A percentile compares a stretch with the other conserved stretches of the same genome.
These are phyloP conservation scores for Bertia moriformis DNA, from an alignment of 2,329 filamentous ascomycete species.

Conservation along the genomic window DNA sequence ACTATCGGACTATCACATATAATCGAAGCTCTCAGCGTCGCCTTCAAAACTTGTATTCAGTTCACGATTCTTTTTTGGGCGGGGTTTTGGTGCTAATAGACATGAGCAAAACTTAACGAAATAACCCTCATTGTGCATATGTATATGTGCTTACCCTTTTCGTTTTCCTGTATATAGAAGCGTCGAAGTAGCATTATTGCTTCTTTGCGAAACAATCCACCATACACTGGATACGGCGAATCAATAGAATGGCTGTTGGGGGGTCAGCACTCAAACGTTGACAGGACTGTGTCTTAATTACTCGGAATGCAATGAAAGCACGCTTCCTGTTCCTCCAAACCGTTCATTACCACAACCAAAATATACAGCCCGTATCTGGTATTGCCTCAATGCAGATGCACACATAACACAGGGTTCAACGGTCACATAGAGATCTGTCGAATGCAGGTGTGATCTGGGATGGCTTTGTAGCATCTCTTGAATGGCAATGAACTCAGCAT, in stretches of 20 bases:
- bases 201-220: conserved; percentile 49
- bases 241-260: conserved; percentile 36
- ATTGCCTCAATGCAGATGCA: conserved; percentile 48
- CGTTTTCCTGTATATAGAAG: conserved; percentile 57
- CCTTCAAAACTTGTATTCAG: not conserved
- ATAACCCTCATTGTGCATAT: too few species aligned
- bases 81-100: not conserved
- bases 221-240: conserved; percentile 41
- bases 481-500: conserved; percentile 52
- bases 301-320: conserved; percentile 46
- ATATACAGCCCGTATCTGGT: conserved; percentile 45
- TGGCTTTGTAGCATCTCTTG: conserved; percentile 38
- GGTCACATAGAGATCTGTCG: conserved; percentile 52
- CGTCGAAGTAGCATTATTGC: conserved; percentile 51
- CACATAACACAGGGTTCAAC: conserved; percentile 60
- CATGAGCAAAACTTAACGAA: not conserved
- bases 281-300: conserved; percentile 18
- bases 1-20: too few species aligned
- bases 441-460: conserved; percentile 32
- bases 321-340: conserved; percentile 51
- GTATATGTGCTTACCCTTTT: conserved; percentile 30
- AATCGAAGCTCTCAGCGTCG: too few species aligned
- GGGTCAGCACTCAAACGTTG: conserved; percentile 5
- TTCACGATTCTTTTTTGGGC: conserved; percentile 1
- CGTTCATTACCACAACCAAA: conserved; percentile 55